phyloP scores from a whole-genome alignment of 345 rosid genomes.

The Aquilaria malaccensis region DNA sequence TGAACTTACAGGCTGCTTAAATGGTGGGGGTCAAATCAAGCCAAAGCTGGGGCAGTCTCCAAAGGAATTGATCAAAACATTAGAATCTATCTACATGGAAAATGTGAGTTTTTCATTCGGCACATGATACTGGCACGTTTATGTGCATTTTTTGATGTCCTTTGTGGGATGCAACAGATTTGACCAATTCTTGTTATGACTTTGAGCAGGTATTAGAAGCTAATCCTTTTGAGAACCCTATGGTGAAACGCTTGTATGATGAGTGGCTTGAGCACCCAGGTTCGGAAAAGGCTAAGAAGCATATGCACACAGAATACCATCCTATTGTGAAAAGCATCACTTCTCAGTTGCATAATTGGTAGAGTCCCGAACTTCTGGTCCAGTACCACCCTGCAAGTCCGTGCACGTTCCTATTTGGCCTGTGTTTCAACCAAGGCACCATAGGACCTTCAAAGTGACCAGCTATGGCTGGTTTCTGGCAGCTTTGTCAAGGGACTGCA shows the following conservation, averaged over 20 bases:
- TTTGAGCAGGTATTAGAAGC: constrained; percentile 39
- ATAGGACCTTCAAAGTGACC: not conserved
- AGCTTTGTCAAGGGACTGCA: constrained; percentile 1
- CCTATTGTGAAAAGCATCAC: constrained; percentile 72
- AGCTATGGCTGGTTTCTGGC: not conserved
- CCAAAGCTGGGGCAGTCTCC: constrained; percentile 80
- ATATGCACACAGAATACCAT: constrained; percentile 80
- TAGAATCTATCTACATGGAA: constrained; percentile 61
- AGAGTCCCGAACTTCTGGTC: constrained; percentile 5
- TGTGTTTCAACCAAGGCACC: not conserved
- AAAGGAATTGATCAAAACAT: constrained; percentile 56
- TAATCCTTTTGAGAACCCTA: constrained; percentile 72
- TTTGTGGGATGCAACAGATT: not conserved
- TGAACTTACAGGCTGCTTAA: constrained; percentile 61
- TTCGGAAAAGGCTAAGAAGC: constrained; percentile 62
- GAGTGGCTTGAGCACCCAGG: constrained; percentile 94
- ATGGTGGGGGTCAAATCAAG: constrained; percentile 95
- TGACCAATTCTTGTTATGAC: constrained; percentile 3
- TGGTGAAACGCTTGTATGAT: constrained; percentile 51
- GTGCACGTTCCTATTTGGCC: not conserved
- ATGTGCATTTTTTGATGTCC: not conserved
- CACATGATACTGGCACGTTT: not conserved
- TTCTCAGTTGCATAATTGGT: constrained; percentile 80
- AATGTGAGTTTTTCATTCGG: constrained; percentile 42
- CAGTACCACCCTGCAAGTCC: not conserved